Percentiles rank a stretch among this genome's conserved stretches.
phyloP scores from a whole-genome alignment of 2,329 filamentous ascomycete species.

The Paramyrothecium sp. region DNA sequence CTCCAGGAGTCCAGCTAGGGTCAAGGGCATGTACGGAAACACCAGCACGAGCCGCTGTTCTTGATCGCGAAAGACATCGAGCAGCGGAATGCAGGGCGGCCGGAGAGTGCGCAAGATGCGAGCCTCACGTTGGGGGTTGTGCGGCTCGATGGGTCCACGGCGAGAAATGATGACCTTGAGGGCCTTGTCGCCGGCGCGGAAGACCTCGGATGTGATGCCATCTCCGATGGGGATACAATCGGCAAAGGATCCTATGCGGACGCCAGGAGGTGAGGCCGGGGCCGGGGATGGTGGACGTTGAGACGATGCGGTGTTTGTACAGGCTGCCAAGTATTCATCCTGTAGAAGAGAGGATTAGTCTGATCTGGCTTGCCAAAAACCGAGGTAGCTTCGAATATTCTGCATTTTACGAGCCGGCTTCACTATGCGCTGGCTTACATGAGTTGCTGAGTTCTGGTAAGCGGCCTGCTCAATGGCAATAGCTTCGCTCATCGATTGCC shows the following conservation, averaged over 20 bases:
- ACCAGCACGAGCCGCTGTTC: conserved; percentile 72
- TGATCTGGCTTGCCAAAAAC: conserved; percentile 19
- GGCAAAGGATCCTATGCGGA: conserved; percentile 51
- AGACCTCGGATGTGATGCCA: conserved; percentile 83
- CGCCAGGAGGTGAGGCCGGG: conserved; percentile 22
- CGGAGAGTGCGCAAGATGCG: conserved; percentile 65
- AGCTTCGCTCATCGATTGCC: conserved; percentile 42
- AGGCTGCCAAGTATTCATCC: conserved; percentile 57
- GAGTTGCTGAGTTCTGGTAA: conserved; percentile 55
- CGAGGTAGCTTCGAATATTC: no score
- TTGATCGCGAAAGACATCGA: conserved; percentile 72
- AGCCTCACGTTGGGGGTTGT: conserved; percentile 78
- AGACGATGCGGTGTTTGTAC: conserved; percentile 19
- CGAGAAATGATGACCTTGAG: conserved; percentile 84
- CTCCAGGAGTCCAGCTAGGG: conserved; percentile 67
- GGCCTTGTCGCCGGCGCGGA: conserved; percentile 63
- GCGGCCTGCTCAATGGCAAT: conserved; percentile 65
- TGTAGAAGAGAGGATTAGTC: conserved; percentile 29
- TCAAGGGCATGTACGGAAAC: conserved; percentile 80
- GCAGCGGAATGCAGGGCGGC: conserved; percentile 61
- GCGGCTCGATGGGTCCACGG: conserved; percentile 67
- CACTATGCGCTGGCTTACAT: conserved; percentile 52
- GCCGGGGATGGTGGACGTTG: conserved; percentile 5
- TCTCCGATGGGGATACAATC: conserved; percentile 55
- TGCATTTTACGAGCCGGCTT: no score